Percentiles rank a stretch among this genome's conserved stretches.
Evolutionary conservation across 306 rosid genomes (phyloP).

Genomic region (Prunus fruticosa): DNA sequence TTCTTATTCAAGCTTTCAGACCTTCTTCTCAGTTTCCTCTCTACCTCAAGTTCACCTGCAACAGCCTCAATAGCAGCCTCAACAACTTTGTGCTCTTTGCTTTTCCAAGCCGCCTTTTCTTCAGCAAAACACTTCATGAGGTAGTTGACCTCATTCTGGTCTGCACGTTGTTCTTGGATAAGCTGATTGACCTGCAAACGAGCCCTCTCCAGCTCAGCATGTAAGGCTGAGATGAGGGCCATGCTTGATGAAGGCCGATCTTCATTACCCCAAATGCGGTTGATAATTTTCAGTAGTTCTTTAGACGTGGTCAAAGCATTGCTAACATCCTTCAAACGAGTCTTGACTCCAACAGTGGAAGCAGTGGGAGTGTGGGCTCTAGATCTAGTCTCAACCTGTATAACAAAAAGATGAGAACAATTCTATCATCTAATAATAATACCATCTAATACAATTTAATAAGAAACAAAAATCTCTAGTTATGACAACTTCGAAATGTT

Average conservation of each 20-base stretch:
- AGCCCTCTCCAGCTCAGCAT: constrained; percentile 93
- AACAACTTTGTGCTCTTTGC: constrained; percentile 71
- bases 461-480: not conserved
- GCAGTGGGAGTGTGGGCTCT: constrained; percentile 68
- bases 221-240: constrained; percentile 88
- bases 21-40: constrained; percentile 82
- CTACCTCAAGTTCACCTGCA: constrained; percentile 87
- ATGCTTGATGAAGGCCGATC: constrained; percentile 84
- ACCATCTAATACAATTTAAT: not conserved
- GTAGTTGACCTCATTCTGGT: constrained; percentile 71
- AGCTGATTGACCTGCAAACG: constrained; percentile 87
- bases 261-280: constrained; percentile 91
- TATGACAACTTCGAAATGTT: not conserved
- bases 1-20: constrained; percentile 91
- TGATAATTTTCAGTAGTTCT: constrained; percentile 87
- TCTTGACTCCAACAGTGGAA: constrained; percentile 56
- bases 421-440: not conserved
- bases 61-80: constrained; percentile 98
- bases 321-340: constrained; percentile 81
- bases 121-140: constrained; percentile 90
- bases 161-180: constrained; percentile 84
- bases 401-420: constrained; percentile 18
- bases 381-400: constrained; percentile 82
- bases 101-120: constrained; percentile 93
- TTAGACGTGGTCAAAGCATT: constrained; percentile 89